Evolutionary conservation across 768 basidiomycete species (phyloP).

Genomic region (Hebeloma cylindrosporum): DNA sequence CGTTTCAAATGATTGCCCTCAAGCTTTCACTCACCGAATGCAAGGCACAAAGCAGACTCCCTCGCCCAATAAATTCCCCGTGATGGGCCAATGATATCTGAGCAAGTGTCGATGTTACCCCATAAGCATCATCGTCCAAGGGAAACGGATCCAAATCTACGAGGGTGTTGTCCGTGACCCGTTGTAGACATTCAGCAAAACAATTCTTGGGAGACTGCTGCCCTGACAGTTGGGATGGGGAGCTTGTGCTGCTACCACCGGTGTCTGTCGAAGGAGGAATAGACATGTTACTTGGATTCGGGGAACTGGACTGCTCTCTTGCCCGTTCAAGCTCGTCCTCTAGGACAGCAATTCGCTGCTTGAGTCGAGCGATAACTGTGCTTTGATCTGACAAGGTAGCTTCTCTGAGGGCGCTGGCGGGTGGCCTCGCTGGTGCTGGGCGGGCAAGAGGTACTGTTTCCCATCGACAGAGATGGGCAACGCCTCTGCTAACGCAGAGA

Average conservation of each 20-base stretch:
- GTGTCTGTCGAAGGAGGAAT: constrained; percentile 14
- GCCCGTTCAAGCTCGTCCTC: constrained; percentile 24
- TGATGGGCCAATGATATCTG: constrained; percentile 46
- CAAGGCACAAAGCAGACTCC: constrained; percentile 47
- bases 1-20: not conserved
- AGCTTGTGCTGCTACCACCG: constrained; percentile 8
- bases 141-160: too few species aligned
- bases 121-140: constrained; percentile 38
- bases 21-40: constrained; percentile 37
- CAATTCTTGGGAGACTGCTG: constrained; percentile 15
- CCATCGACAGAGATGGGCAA: constrained; percentile 47
- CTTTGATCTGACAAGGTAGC: constrained; percentile 12
- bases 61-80: constrained; percentile 49
- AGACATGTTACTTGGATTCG: constrained; percentile 9
- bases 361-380: constrained; percentile 23
- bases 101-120: constrained; percentile 40
- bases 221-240: constrained; percentile 11
- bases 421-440: constrained; percentile 41
- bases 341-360: constrained; percentile 27
- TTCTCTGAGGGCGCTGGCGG: constrained; percentile 22
- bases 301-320: constrained; percentile 13
- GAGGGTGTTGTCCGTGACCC: too few species aligned
- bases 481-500: constrained; percentile 38
- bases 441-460: constrained; percentile 43
- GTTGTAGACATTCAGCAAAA: constrained; percentile 1